phyloP scores from a whole-genome alignment of 106 monocot species.

The Phalaenopsis equestris region DNA sequence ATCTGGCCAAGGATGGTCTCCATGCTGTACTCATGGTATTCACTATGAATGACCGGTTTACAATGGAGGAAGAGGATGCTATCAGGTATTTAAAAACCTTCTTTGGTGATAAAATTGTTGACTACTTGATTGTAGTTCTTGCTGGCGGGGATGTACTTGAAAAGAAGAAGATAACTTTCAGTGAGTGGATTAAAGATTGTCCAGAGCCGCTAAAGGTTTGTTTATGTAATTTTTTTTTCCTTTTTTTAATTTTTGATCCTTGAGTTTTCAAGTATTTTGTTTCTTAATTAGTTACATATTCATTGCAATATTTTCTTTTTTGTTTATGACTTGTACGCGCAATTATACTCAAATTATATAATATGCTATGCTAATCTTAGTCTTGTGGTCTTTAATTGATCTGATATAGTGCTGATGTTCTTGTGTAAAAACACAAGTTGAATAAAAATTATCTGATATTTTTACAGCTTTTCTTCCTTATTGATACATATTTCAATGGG shows the following conservation, averaged over 20 bases:
- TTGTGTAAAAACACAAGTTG: too few relatives aligned
- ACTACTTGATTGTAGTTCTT: constrained; percentile 76
- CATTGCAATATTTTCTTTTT: background rate
- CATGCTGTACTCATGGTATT: constrained; percentile 90
- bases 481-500: too few relatives aligned
- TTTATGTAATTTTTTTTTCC: background rate
- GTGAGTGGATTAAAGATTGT: constrained; percentile 33
- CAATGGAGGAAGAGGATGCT: constrained; percentile 64
- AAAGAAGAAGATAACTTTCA: constrained; percentile 29
- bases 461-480: too few relatives aligned
- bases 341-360: background rate
- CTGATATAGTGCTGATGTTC: background rate
- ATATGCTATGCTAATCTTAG: background rate
- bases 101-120: constrained; percentile 74
- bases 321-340: background rate
- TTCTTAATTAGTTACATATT: background rate
- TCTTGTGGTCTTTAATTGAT: background rate
- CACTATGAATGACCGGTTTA: constrained; percentile 54
- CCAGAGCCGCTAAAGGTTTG: constrained; percentile 51
- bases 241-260: background rate
- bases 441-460: too few relatives aligned
- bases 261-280: background rate
- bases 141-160: constrained; percentile 75
- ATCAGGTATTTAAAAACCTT: constrained; percentile 50
- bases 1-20: constrained; percentile 86